Evolutionary conservation across 305 asterid species (phyloP), one percentile per base, ranked within the genome.

Genomic region (Fraxinus sp.): DNA sequence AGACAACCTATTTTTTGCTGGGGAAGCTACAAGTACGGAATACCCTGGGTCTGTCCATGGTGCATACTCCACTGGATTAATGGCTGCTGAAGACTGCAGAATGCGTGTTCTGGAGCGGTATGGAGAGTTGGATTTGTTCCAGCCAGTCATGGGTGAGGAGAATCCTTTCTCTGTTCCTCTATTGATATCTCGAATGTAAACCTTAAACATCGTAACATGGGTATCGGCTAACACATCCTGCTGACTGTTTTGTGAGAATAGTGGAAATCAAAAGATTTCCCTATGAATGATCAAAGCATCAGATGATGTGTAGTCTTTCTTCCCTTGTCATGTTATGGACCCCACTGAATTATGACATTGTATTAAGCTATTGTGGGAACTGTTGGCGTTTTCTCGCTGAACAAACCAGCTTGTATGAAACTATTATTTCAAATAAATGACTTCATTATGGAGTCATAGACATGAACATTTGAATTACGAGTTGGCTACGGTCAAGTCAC

Each of bases 71-170:
- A 95, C 99, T 7, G 99, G 99, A 28, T 72, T 93, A 79, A 90
- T 90, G 97, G 98, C 99, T 13, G 99, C 99, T 13, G 97, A 97
- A 86, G 98, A 89, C 85, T 97, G 99, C 93, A 91, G 97, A 86
- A 97, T 97, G 99, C 97, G 98, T 3, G 97, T 97, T 14, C 83
- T 95, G 78, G 99, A 97, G 87, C 93, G 98, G 32, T 91, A 95
- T 1, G 98, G 99, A 39, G 98, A 91, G 85, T 83, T 92, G 91
- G 97, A 97, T 88, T 86, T 93, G 64, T 92, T 92, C 89, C 96
- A 92, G 87, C 93, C 99, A 0, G 93, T 86, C 81, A 90, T 93
- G 95, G 96, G 96, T 8, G 41, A 70, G 71, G 77, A 35, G 33
- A 39, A 11, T 4, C 52, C 81, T 49, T 14, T 59, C 10, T 71